phyloP scores from a whole-genome alignment of 352 stramenopile species.

The Pythium brassicae region DNA sequence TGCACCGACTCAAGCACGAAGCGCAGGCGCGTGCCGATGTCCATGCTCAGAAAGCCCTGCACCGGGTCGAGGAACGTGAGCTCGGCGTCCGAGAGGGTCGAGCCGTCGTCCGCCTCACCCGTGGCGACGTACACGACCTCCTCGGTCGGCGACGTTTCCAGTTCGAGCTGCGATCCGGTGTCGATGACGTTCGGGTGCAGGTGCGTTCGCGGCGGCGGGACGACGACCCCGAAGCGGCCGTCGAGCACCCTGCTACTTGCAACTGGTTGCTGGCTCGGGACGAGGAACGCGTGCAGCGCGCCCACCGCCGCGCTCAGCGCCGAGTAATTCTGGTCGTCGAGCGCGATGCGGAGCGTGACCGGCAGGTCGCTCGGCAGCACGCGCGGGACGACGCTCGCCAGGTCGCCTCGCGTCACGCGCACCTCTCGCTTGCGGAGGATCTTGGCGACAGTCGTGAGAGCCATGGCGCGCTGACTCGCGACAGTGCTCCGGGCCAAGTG shows the following conservation, averaged over 20 bases:
- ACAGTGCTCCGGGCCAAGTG: constrained; percentile 70
- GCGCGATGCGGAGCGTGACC: constrained; percentile 42
- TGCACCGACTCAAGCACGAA: constrained; percentile 51
- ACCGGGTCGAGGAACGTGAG: constrained; percentile 48
- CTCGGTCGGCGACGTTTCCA: constrained; percentile 10
- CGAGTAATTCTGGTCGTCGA: constrained; percentile 69
- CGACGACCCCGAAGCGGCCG: constrained; percentile 21
- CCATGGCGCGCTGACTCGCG: constrained; percentile 64
- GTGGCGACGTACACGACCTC: constrained; percentile 60
- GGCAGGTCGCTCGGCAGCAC: constrained; percentile 42
- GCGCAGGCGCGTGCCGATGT: constrained; percentile 39
- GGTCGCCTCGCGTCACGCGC: constrained; percentile 19
- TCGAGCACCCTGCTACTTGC: constrained; percentile 15
- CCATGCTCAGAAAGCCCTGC: constrained; percentile 56
- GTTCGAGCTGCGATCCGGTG: background rate
- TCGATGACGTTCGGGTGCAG: constrained; percentile 29
- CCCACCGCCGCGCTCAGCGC: constrained; percentile 38
- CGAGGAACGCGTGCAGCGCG: constrained; percentile 51
- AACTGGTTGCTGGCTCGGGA: constrained; percentile 24
- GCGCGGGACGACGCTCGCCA: constrained; percentile 9
- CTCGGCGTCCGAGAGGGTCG: constrained; percentile 41
- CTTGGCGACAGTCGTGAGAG: constrained; percentile 56
- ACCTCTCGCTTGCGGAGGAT: constrained; percentile 43
- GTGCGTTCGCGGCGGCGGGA: constrained; percentile 26
- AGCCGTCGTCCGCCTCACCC: constrained; percentile 28